phyloP scores from a whole-genome alignment of 2,329 filamentous ascomycete genomes.

The Dryadomyces quercus-mongolicae region DNA sequence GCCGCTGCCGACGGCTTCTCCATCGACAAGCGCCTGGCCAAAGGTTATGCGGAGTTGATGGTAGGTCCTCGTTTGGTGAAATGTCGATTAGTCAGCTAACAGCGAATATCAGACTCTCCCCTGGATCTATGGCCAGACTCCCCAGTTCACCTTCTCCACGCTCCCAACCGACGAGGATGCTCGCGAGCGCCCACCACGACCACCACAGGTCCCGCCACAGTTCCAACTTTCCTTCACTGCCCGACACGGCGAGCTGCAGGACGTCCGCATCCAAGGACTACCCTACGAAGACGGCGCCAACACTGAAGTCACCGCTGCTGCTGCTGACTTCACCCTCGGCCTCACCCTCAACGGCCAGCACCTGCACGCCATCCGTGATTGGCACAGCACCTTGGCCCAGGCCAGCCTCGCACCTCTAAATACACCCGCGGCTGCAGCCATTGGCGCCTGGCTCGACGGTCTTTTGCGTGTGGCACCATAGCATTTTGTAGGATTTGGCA shows the following conservation, averaged over 20 bases:
- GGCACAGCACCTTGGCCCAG: constrained; percentile 13
- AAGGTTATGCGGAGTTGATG: constrained; percentile 45
- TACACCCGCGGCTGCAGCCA: background rate
- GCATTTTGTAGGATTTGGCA: background rate
- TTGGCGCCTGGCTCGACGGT: constrained; percentile 19
- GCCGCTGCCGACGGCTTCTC: constrained; percentile 33
- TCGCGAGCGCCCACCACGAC: constrained; percentile 38
- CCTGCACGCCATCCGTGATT: constrained; percentile 18
- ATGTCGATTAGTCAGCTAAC: background rate
- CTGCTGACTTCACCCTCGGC: constrained; percentile 10
- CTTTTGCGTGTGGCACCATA: constrained; percentile 15
- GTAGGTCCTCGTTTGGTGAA: background rate
- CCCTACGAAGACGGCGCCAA: constrained; percentile 3
- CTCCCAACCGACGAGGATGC: constrained; percentile 46
- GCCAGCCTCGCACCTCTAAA: constrained; percentile 9
- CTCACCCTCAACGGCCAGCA: constrained; percentile 12
- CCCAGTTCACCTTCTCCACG: constrained; percentile 63
- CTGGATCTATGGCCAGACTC: constrained; percentile 81
- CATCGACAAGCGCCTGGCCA: constrained; percentile 28
- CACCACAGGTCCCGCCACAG: constrained; percentile 29
- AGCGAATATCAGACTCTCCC: constrained; percentile 35
- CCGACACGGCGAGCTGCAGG: constrained; percentile 26
- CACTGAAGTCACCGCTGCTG: background rate
- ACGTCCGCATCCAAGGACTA: constrained; percentile 16
- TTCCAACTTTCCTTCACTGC: constrained; percentile 24